Evolutionary conservation across 1,139 yeast genomes (phyloP), one percentile per base, ranked within the genome.

Genomic region (Debaryomyces psychrophilus): DNA sequence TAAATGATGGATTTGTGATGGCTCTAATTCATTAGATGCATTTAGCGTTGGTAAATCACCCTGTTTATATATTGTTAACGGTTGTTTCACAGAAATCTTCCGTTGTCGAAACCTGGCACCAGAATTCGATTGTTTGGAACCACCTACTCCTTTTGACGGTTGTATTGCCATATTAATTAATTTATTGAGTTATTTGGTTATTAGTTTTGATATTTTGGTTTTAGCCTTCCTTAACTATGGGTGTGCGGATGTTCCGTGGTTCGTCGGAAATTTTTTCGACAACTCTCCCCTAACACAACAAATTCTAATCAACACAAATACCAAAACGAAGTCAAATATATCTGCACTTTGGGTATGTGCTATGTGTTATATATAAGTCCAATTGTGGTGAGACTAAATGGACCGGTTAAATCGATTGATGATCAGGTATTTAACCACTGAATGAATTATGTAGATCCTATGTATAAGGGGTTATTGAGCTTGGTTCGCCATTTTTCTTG

Each of bases 51-150:
- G 95, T 47, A 90, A 71, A 58, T 93, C 97, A 47, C 77, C 71
- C 58, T 89, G 96, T 61, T 80, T 79, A 62, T 85, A 79, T 14
- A 93, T 85, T 51, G 87, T 85, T 49, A 93, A 77, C n/a, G 89
- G 83, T 66, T 90, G 97, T 64, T 90, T 90, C 46, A 90, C 95
- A 46, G 95, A 85, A 56, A 90, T 90, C 69, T 90, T 90, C 52
- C 97, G 79, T 71, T 90, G 96, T 53, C 97, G 82, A 67, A 90
- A 89, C 53, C 96, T 73, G 42, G 93, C 89, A 43, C 83, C 82
- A 33, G 78, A 68, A 34, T 74, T 59, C 43, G 71, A 59, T 54
- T 63, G 76, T 45, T 59, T 64, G 46, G 71, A 65, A 43, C 61
- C 68, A 46, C 70, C 65, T 38, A 64, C 54, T 44, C 60, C 65